phyloP scores from a whole-genome alignment of 768 basidiomycete genomes.

The Lentinula boryana region DNA sequence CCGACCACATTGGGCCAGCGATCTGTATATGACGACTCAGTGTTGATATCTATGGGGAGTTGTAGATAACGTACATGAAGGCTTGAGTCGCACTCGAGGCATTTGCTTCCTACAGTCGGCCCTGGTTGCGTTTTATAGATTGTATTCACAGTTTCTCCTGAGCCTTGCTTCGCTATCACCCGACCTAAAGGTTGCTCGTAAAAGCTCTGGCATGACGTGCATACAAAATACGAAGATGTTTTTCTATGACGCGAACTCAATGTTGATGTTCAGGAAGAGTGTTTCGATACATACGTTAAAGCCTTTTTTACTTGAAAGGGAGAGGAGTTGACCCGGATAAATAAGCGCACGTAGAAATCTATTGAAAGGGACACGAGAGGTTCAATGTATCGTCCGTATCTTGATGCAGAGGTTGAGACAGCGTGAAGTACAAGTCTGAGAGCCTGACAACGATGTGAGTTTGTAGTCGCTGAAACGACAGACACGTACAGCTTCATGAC shows the following conservation, averaged over 20 bases:
- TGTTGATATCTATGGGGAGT: neutral
- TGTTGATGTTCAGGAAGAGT: neutral
- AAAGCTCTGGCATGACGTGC: slow-evolving; percentile 75
- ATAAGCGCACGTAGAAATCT: slow-evolving; percentile 95
- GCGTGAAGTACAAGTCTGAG: slow-evolving; percentile 87
- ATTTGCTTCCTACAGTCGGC: slow-evolving; percentile 59
- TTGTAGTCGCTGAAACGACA: neutral
- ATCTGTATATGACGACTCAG: slow-evolving; percentile 37
- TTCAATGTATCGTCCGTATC: slow-evolving; percentile 89
- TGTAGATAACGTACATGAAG: slow-evolving; percentile 56
- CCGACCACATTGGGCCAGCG: slow-evolving; percentile 97
- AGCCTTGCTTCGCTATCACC: slow-evolving; percentile 53
- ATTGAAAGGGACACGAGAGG: slow-evolving; percentile 90
- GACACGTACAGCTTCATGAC: slow-evolving; percentile 77
- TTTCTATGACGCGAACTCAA: slow-evolving; percentile 46
- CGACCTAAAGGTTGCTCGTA: slow-evolving; percentile 85
- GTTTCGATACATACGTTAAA: slow-evolving; percentile 50
- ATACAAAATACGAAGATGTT: slow-evolving; percentile 80
- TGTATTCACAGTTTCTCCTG: slow-evolving; percentile 51
- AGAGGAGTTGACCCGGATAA: slow-evolving; percentile 69
- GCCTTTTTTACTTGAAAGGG: slow-evolving; percentile 82
- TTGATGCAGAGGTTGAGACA: slow-evolving; percentile 78
- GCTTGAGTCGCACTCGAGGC: slow-evolving; percentile 74
- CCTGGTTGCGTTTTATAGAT: slow-evolving; percentile 70
- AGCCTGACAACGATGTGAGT: slow-evolving; percentile 43